Percentiles rank a stretch among this genome's conserved stretches.
Conservation (phyloP, 108 stramenopile species). For the Schizochytrium sp. region DNA sequence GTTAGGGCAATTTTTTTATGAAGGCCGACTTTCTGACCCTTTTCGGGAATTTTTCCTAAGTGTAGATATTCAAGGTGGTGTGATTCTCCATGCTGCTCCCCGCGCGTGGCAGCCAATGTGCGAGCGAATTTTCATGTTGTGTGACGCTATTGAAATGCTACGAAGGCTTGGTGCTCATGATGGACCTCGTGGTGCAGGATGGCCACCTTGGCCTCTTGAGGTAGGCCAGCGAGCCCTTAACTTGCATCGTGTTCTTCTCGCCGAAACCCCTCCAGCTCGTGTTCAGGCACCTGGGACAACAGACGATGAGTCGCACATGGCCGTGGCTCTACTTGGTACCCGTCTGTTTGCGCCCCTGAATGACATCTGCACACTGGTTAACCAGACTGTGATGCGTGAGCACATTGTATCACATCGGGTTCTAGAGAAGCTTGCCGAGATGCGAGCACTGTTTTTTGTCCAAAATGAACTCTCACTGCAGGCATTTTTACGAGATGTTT, state of each 20-base stretch:
- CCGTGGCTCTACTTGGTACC: not conserved
- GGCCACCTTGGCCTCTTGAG: not conserved
- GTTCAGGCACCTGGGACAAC: not conserved
- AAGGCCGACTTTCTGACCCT: not conserved
- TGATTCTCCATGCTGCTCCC: not conserved
- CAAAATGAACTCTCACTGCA: slow-evolving; percentile 33
- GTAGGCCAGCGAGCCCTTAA: not conserved
- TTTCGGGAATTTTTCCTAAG: slow-evolving; percentile 41
- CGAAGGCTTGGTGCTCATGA: not conserved
- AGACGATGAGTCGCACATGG: not conserved
- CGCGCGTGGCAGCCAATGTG: slow-evolving; percentile 21
- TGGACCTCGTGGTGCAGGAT: slow-evolving; percentile 7
- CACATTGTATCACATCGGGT: not conserved
- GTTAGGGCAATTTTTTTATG: not conserved
- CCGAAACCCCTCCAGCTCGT: not conserved
- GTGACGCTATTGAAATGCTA: not conserved
- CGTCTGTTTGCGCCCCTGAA: slow-evolving; percentile 32
- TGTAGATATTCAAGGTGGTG: not conserved
- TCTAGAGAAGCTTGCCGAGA: not conserved
- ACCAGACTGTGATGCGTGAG: slow-evolving; percentile 4
- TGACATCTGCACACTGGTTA: not conserved
- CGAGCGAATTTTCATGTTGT: not conserved
- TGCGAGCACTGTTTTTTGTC: slow-evolving; percentile 14
- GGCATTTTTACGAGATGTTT: slow-evolving; percentile 5
- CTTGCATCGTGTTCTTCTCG: not conserved